Base-by-base conservation (phyloP, 257 asterid genomes). In the Nicotiana sylvestris region DNA sequence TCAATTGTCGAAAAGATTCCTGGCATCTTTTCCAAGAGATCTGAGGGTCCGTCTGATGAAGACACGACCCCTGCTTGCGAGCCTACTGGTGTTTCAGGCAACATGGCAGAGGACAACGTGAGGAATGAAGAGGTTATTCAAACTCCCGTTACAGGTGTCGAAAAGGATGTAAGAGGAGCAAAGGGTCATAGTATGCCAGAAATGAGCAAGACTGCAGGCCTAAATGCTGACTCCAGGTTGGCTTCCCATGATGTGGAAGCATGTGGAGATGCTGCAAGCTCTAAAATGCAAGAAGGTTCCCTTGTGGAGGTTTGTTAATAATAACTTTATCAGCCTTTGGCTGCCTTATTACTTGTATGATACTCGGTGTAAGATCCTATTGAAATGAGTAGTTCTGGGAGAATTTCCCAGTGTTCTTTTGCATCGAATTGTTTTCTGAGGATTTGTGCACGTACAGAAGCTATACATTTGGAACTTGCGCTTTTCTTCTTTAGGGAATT, bases 301-400 rank as follows among this genome's bases (percentile, higher is more conserved):
- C 82, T 74, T 81, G 97, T 97, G 83, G 99, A 97, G 99, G 99
- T 97, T 81, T 76, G 85, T 78, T 64, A 76, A 78, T 82, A 55
- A 74, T n/a, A 85, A 82, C 81, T 77, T 76, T 8, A 16, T 51
- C 43, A 29, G 17, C 64, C 5, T 27, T 27, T 51, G 43, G 32
- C 46, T 51, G 64, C 80, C 64, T 51, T 11, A 76, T 15, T 51
- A 25, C 39, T 51, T 51, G 29, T 61, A 51, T 49, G 16, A 16
- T 51, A 76, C 60, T 49, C 16, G 0, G 13, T 27, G 46, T 51
- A 27, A 29, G 80, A 7, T 27, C 62, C 29, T 27, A 46, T 74
- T 76, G 56, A 72, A 12, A 13, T 13, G 7, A 37, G 15, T 25
- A 13, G 79, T 25, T 72, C 61, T 8, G 8, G 2, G 61, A 72